Base-by-base conservation (phyloP, 2,329 filamentous ascomycete genomes). In the Orbilia quercus region DNA sequence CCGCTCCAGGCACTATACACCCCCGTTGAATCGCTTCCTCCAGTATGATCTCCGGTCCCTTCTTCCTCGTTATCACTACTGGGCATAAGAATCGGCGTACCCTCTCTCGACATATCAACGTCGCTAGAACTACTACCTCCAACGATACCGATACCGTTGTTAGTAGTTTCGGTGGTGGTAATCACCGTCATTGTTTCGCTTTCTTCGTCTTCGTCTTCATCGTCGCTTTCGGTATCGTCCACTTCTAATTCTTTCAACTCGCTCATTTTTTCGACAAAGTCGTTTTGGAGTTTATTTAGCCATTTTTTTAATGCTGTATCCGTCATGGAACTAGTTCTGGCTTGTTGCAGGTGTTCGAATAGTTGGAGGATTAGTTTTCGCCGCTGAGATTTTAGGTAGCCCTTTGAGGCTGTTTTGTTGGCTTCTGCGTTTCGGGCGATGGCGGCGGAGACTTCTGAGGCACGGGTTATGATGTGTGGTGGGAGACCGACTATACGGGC, bases 331-430 rank as follows among this genome's bases (percentile, higher is more conserved):
- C 77, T 76, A n/a, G 75, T 71, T 11, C 72, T 70, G 0, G 76
- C 77, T 44, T 77, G 76, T 14, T 75, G 40, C n/a, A 78, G 34
- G 18, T 74, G 77, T 62, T 78, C 77, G n/a, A 77, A 64, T 1
- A 78, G 65, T 36, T 69, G 74, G 3, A 78, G 57, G 1, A 78
- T 55, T 12, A 77, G 45, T 25, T 75, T 76, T 60, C 73, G 73
- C 16, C 76, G 73, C 40, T 75, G 75, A 2, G 70, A 54, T 60
- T 65, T 65, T 54, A 50, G 76, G 70, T 57, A 75, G 31, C 42
- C 66, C 74, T 55, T 63, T 23, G 22, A 74, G 44, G 50, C 77
- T 50, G 11, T 55, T 64, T 36, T 75, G 25, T n/a, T 47, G 2
- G 48, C 51, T 50, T 65, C 59, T 4, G 59, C 67, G 12, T 65